Evolutionary conservation across 2,329 filamentous ascomycete species (phyloP), one percentile per base, ranked within the genome.

Genomic region (Microsporum audouinii): DNA sequence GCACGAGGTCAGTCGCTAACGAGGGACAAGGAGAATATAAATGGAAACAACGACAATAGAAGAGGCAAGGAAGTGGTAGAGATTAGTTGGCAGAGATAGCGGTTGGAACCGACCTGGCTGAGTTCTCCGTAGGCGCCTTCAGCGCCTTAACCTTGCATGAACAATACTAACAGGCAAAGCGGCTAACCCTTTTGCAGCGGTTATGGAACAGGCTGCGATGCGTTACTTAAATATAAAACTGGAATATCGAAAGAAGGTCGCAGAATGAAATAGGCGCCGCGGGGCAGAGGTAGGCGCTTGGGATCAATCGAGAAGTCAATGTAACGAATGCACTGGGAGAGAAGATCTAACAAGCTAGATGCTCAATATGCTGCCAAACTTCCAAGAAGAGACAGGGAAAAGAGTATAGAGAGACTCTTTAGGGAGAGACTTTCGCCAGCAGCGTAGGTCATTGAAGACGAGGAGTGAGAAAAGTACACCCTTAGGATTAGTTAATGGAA

Each of bases 141-240:
- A 41, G 55, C 55, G 55, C 55, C 38, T 57, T 41, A 57, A 29
- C 55, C n/a, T 23, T 57, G 55, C 55, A 57, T 57, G 55, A 57
- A 57, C 34, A 41, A 57, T 38, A 38, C 33, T 39, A 57, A 41
- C 5, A 41, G n/a, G 14, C 38, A 27, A 38, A 39, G 55, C 55
- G 55, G 55, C 23, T 39, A 39, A 14, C 55, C n/a, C 38, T 41
- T 57, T 29, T 23, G 12, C 34, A 57, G 55, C 55, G 38, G 55
- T 27, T 41, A 43, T 31, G 38, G n/a, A n/a, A 29, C n/a, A 59
- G 57, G 39, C 57, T 41, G 57, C 29, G n/a, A 43, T 23, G 29
- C 27, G 41, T n/a, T 34, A 47, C 29, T 47, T 33, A 10, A 17
- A 59, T 59, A 59, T 59, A 10, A 59, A 59, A 38, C n/a, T n/a